phyloP scores from a whole-genome alignment of 2,329 filamentous ascomycete species.

The Claviceps maximensis region DNA sequence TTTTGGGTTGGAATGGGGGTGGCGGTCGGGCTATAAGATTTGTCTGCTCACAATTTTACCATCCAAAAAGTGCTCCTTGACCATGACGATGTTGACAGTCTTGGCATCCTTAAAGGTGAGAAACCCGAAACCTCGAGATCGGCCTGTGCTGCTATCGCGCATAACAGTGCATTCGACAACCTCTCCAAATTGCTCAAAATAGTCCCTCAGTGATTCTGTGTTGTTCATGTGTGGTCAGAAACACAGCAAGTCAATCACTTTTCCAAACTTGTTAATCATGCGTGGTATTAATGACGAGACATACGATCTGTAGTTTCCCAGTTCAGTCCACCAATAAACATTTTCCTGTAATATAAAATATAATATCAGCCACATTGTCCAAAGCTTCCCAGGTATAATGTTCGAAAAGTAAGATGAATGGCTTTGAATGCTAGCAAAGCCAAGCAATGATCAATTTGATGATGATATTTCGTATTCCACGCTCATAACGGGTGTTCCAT shows the following conservation, averaged over 20 bases:
- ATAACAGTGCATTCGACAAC: constrained; percentile 99
- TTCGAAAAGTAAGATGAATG: neutral
- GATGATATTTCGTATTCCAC: neutral
- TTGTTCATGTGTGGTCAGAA: neutral
- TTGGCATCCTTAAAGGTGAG: constrained; percentile 96
- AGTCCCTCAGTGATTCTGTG: constrained; percentile 85
- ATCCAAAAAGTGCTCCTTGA: constrained; percentile 96
- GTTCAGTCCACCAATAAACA: constrained; percentile 98
- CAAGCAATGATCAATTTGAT: neutral
- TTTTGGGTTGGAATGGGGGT: neutral
- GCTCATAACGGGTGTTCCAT: neutral
- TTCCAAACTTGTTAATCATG: neutral
- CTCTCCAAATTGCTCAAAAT: constrained; percentile 96
- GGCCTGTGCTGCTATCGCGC: constrained; percentile 85
- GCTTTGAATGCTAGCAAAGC: neutral
- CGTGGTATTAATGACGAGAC: constrained; percentile 19
- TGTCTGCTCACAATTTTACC: constrained; percentile 82
- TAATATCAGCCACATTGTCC: neutral
- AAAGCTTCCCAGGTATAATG: neutral
- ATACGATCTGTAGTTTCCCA: constrained; percentile 98
- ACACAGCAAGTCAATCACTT: constrained; percentile 5
- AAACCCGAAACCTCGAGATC: constrained; percentile 93
- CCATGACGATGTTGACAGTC: constrained; percentile 98
- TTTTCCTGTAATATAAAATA: constrained; percentile 54
- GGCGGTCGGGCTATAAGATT: neutral